phyloP scores from a whole-genome alignment of 306 rosid genomes.

The Gynostemma pentaphyllum region DNA sequence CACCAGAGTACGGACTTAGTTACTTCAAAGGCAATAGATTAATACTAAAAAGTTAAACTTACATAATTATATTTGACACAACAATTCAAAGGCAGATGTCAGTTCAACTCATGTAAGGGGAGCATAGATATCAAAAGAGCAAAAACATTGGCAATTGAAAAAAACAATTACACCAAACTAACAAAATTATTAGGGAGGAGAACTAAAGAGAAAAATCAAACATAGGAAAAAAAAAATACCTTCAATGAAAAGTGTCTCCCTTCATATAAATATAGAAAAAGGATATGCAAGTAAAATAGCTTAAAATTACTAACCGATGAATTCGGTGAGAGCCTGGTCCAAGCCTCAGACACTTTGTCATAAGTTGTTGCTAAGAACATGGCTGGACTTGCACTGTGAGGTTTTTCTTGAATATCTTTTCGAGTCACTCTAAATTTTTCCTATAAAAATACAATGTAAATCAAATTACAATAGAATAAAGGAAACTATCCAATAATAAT shows the following conservation, averaged over 20 bases:
- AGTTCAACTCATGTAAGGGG: too few relatives aligned
- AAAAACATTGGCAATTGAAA: too few relatives aligned
- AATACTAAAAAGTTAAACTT: too few relatives aligned
- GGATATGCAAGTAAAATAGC: constrained; percentile 2
- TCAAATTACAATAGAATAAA: neutral
- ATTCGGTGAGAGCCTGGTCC: constrained; percentile 75
- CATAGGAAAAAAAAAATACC: neutral
- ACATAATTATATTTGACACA: too few relatives aligned
- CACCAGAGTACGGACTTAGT: too few relatives aligned
- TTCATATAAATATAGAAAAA: neutral
- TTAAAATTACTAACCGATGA: constrained; percentile 32
- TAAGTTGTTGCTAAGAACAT: constrained; percentile 82
- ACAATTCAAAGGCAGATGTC: too few relatives aligned
- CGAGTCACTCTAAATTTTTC: constrained; percentile 50
- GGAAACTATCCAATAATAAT: neutral
- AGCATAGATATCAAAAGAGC: too few relatives aligned
- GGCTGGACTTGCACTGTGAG: constrained; percentile 30
- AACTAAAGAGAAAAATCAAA: neutral
- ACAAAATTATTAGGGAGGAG: too few relatives aligned
- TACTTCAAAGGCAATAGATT: too few relatives aligned
- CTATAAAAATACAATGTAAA: constrained; percentile 26
- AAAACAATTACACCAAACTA: too few relatives aligned
- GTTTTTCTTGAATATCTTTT: constrained; percentile 47
- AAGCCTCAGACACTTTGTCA: constrained; percentile 74
- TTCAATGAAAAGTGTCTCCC: too few relatives aligned